Percentiles rank a stretch among this genome's conserved stretches.
Conservation (phyloP, 148 eudicot species). For the Agrostemma githago region DNA sequence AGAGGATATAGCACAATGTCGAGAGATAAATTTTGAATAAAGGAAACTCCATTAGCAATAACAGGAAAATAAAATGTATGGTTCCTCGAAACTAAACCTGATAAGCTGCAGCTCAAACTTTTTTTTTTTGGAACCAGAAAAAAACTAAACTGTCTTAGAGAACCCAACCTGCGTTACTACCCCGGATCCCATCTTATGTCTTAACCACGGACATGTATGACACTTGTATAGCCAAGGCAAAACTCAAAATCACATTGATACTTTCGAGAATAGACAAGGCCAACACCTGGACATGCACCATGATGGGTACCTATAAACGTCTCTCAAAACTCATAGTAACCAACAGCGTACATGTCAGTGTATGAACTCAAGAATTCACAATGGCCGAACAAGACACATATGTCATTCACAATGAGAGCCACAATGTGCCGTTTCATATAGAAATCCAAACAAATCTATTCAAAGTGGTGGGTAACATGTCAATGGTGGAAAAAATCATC, state of each 20-base stretch:
- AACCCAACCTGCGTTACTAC: background rate
- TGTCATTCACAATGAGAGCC: background rate
- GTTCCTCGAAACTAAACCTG: background rate
- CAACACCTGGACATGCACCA: background rate
- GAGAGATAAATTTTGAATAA: background rate
- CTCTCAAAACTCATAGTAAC: background rate
- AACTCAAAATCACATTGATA: background rate
- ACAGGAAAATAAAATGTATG: background rate
- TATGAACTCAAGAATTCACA: background rate
- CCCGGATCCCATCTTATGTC: background rate
- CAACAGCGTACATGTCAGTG: background rate
- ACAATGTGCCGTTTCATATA: background rate
- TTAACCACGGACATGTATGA: background rate
- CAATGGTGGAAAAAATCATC: background rate
- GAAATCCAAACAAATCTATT: background rate
- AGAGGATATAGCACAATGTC: constrained; percentile 7
- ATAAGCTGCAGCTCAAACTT: background rate
- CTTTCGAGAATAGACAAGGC: background rate
- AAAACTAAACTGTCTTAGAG: background rate
- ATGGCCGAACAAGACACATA: background rate
- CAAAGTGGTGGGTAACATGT: background rate
- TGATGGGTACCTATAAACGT: background rate
- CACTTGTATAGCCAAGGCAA: background rate
- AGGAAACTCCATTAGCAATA: background rate
- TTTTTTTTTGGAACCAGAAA: background rate